phyloP scores from a whole-genome alignment of 768 basidiomycete species.

The Cantharellus cinnabarinus region DNA sequence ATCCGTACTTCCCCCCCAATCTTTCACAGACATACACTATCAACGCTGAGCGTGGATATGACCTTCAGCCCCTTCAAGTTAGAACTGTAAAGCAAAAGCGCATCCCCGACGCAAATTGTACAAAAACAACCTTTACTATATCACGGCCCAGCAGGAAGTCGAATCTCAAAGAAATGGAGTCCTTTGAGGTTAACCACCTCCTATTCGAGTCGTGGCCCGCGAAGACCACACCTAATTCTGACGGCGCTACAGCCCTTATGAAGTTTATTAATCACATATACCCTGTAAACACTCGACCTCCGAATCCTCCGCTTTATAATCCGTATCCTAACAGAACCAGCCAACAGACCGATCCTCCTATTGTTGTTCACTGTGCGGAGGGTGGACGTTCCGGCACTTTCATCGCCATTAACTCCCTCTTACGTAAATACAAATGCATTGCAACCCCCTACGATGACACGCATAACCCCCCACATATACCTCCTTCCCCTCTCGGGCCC shows the following conservation, averaged over 20 bases:
- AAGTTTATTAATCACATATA: not conserved
- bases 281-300: not conserved
- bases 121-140: not conserved
- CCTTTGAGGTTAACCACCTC: not conserved
- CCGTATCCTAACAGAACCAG: constrained; percentile 1
- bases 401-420: constrained; percentile 56
- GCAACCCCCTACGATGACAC: constrained; percentile 14
- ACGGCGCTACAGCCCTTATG: not conserved
- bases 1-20: constrained; percentile 48
- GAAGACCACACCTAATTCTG: not conserved
- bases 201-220: not conserved
- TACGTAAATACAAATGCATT: constrained; percentile 28
- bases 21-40: constrained; percentile 29
- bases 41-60: constrained; percentile 13
- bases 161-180: not conserved
- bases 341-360: constrained; percentile 20
- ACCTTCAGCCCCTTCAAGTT: not conserved
- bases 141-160: not conserved
- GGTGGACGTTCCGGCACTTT: constrained; percentile 79
- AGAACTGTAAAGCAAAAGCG: not conserved
- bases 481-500: constrained; percentile 25
- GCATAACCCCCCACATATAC: not conserved
- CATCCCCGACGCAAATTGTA: not conserved
- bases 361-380: constrained; percentile 70
- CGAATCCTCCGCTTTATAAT: not conserved